Evolutionary conservation across 805 yeast genomes (phyloP).

Genomic region (Schizosaccharomyces octosporus): DNA sequence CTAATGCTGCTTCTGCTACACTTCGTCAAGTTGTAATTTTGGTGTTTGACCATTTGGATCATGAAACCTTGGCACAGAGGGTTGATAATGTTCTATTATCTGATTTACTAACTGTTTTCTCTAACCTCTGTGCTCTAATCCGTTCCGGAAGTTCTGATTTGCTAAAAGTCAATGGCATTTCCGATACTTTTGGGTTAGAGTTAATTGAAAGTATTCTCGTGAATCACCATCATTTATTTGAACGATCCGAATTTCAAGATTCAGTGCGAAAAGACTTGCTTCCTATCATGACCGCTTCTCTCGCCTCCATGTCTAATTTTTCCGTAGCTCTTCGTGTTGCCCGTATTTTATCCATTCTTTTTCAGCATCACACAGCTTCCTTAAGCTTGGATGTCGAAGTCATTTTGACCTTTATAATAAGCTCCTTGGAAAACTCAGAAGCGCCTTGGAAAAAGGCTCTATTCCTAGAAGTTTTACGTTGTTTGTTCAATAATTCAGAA

Average conservation of each 20-base stretch:
- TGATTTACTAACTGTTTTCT: conserved; percentile 47
- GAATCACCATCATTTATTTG: background rate
- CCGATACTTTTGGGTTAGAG: conserved; percentile 54
- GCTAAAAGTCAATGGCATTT: conserved; percentile 26
- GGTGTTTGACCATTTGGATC: conserved; percentile 32
- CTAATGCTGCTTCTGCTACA: conserved; percentile 82
- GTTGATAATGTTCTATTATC: conserved; percentile 20
- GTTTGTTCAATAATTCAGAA: background rate
- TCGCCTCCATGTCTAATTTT: conserved; percentile 36
- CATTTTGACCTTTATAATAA: background rate
- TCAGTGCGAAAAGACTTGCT: conserved; percentile 43
- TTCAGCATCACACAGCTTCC: background rate
- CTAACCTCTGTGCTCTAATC: conserved; percentile 46
- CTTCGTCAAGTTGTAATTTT: conserved; percentile 61
- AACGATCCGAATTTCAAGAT: conserved; percentile 34
- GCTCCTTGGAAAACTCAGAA: background rate
- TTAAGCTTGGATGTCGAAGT: background rate
- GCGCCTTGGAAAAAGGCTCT: background rate
- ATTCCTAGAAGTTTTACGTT: background rate
- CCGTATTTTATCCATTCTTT: conserved; percentile 37
- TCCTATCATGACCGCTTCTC: conserved; percentile 47
- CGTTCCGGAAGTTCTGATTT: conserved; percentile 32
- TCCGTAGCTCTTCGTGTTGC: conserved; percentile 51
- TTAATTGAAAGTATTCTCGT: conserved; percentile 49
- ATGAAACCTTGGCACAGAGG: conserved; percentile 5